Conservation (phyloP, 1,284 basidiomycete species). For the Pholiota adiposa region DNA sequence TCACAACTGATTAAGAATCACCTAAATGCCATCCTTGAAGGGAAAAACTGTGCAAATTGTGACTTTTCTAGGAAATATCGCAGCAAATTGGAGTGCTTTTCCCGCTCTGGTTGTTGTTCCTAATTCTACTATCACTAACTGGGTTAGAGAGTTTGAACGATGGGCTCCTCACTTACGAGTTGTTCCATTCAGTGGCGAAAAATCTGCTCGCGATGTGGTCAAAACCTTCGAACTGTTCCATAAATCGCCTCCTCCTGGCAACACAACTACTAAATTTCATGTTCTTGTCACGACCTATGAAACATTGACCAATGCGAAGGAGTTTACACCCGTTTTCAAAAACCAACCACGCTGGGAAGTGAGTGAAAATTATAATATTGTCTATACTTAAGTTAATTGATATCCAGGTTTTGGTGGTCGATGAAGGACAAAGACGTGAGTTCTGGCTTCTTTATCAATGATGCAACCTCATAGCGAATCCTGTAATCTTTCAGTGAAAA, state of each 20-base stretch:
- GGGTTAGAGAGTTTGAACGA: slow-evolving; percentile 86
- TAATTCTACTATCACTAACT: slow-evolving; percentile 92
- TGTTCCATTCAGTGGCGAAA: slow-evolving; percentile 83
- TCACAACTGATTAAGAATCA: too few species aligned
- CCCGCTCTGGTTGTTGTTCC: slow-evolving; percentile 93
- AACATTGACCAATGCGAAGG: slow-evolving; percentile 64
- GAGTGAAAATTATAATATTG: slow-evolving; percentile 1
- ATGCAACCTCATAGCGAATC: not conserved
- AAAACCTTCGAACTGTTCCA: slow-evolving; percentile 85
- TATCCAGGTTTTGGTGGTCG: slow-evolving; percentile 74
- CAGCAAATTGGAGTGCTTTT: slow-evolving; percentile 59
- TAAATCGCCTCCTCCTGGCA: slow-evolving; percentile 37
- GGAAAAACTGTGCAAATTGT: slow-evolving; percentile 95
- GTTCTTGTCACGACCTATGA: slow-evolving; percentile 93
- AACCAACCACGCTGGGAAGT: slow-evolving; percentile 88
- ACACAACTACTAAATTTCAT: slow-evolving; percentile 73
- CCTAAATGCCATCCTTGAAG: slow-evolving; percentile 40
- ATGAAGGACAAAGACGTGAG: slow-evolving; percentile 91
- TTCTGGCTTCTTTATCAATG: slow-evolving; percentile 16
- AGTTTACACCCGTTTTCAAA: slow-evolving; percentile 79
- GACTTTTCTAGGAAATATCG: slow-evolving; percentile 84
- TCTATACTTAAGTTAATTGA: not conserved
- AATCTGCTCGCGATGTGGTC: slow-evolving; percentile 80
- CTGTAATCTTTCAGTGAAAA: slow-evolving; percentile 66
- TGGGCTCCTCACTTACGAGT: slow-evolving; percentile 88